Conservation (phyloP, 2,329 filamentous ascomycete genomes). For the Penicillium sclerotiorum region DNA sequence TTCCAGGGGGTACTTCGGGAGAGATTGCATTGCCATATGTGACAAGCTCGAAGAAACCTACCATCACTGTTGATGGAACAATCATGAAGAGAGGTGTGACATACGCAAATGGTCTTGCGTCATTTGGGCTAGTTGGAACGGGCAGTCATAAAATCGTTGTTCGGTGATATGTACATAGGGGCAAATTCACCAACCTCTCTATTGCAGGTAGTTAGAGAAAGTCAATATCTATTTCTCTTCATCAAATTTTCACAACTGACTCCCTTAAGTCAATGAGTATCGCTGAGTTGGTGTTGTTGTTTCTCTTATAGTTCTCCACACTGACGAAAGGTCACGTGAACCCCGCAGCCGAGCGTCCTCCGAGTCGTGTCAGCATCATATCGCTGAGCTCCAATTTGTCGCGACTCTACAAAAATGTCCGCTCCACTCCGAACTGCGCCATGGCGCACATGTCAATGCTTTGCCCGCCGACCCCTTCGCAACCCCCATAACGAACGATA, state of each 20-base stretch:
- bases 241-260: too few species aligned
- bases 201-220: too few species aligned
- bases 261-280: too few species aligned
- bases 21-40: slow-evolving; percentile 28
- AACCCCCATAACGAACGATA: slow-evolving; percentile 13
- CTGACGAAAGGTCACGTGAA: slow-evolving; percentile 29
- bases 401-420: slow-evolving; percentile 14
- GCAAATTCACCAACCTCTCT: too few species aligned
- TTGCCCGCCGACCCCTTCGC: slow-evolving; percentile 23
- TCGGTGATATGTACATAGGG: not conserved
- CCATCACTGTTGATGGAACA: slow-evolving; percentile 27
- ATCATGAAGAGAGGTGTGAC: slow-evolving; percentile 19
- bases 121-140: slow-evolving; percentile 21
- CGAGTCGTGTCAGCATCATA: slow-evolving; percentile 1
- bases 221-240: too few species aligned
- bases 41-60: slow-evolving; percentile 21
- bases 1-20: slow-evolving; percentile 17
- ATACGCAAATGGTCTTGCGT: slow-evolving; percentile 25
- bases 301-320: too few species aligned
- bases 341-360: slow-evolving; percentile 20
- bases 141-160: slow-evolving; percentile 28
- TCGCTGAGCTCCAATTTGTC: not conserved
- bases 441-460: slow-evolving; percentile 33
- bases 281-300: too few species aligned
- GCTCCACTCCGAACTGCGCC: slow-evolving; percentile 20